phyloP scores from a whole-genome alignment of 148 eudicot genomes.

The Silene latifolia region DNA sequence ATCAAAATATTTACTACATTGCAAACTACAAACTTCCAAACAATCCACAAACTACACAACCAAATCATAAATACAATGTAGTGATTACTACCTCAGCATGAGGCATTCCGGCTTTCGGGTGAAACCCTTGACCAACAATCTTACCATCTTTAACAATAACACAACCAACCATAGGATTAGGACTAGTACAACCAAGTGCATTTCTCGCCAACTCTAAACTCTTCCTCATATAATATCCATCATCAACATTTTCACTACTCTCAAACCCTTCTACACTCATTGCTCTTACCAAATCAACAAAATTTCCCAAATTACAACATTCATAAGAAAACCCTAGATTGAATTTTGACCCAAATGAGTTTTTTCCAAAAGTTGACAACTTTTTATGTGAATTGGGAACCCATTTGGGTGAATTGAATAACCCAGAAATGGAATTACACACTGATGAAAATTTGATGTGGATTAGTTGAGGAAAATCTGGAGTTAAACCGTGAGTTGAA shows the following conservation, averaged over 20 bases:
- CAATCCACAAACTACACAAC: too few relatives aligned
- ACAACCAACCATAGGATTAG: slow-evolving; percentile 99
- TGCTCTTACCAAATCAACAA: too few relatives aligned
- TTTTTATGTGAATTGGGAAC: not conserved
- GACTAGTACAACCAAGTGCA: slow-evolving; percentile 83
- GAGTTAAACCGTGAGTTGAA: too few relatives aligned
- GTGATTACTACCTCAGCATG: slow-evolving; percentile 76
- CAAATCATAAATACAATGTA: not conserved
- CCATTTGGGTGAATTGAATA: not conserved
- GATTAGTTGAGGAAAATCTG: not conserved
- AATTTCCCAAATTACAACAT: slow-evolving; percentile 19
- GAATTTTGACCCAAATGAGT: not conserved
- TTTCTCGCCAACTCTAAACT: slow-evolving; percentile 70
- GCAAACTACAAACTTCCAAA: not conserved
- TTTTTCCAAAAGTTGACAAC: not conserved
- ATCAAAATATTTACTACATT: slow-evolving; percentile 5
- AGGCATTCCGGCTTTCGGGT: slow-evolving; percentile 95
- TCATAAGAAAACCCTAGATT: not conserved
- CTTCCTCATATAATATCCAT: slow-evolving; percentile 79
- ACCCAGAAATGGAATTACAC: not conserved
- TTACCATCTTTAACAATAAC: slow-evolving; percentile 78
- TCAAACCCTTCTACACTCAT: too few relatives aligned
- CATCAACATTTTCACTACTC: slow-evolving; percentile 28
- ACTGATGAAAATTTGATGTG: not conserved
- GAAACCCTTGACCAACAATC: slow-evolving; percentile 95